These are phyloP conservation scores for Salix caprea DNA, from an alignment of 345 rosid genomes.

Conservation along the genomic window DNA sequence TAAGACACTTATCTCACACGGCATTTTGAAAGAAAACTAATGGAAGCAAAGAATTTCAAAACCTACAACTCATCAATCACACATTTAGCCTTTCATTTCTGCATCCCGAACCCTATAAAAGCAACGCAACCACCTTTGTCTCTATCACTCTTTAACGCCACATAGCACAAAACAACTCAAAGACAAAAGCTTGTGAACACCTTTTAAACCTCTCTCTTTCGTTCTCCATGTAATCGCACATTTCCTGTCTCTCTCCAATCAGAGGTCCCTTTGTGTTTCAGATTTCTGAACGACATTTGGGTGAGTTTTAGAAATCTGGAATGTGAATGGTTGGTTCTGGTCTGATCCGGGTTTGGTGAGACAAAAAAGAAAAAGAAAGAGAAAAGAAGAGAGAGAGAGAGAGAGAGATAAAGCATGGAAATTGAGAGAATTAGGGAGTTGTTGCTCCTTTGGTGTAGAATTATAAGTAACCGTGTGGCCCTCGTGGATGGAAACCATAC, in stretches of 20 bases:
- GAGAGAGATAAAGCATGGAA: slow-evolving; percentile 27
- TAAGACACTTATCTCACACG: too few species aligned
- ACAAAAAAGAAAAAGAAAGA: background rate
- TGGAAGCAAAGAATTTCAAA: too few species aligned
- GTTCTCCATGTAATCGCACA: too few species aligned
- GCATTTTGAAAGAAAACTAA: too few species aligned
- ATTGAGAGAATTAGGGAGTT: slow-evolving; percentile 35
- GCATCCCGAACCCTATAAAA: too few species aligned
- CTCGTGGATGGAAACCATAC: slow-evolving; percentile 71
- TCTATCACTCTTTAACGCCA: background rate
- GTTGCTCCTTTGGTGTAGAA: slow-evolving; percentile 42
- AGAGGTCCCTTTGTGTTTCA: background rate
- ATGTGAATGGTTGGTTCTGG: background rate
- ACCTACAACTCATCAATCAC: too few species aligned
- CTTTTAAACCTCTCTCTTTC: background rate
- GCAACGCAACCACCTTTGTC: background rate
- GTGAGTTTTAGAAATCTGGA: background rate
- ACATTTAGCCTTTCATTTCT: too few species aligned
- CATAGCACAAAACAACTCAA: background rate
- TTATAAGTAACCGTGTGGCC: slow-evolving; percentile 33
- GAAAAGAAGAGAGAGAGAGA: background rate
- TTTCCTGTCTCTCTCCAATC: background rate
- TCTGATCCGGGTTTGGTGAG: slow-evolving; percentile 13
- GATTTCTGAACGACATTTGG: background rate
- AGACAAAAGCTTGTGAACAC: background rate